Evolutionary conservation across 495 filamentous ascomycete species (phyloP).

Genomic region (Penicillium pancosmium): DNA sequence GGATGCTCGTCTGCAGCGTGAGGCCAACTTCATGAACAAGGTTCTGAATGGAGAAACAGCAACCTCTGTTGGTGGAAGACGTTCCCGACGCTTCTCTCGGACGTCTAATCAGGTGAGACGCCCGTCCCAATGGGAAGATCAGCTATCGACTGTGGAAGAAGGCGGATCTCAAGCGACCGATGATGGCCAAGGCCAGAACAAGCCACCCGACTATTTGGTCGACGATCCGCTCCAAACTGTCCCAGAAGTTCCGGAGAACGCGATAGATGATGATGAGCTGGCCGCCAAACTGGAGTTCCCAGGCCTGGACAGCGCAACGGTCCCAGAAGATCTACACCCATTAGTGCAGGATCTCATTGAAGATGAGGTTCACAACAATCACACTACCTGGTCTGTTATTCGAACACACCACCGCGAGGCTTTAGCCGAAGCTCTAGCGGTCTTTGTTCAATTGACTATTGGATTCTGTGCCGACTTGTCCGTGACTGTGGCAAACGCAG

Average conservation of each 20-base stretch:
- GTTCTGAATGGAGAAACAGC: slow-evolving; percentile 33
- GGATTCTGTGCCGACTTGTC: slow-evolving; percentile 53
- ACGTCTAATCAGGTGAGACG: slow-evolving; percentile 29
- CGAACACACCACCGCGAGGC: slow-evolving; percentile 53
- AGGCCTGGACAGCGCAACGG: slow-evolving; percentile 26
- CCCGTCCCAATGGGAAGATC: slow-evolving; percentile 27
- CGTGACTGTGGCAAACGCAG: slow-evolving; percentile 45
- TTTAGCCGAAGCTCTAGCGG: slow-evolving; percentile 54
- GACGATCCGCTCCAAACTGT: slow-evolving; percentile 26
- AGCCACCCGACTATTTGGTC: slow-evolving; percentile 14
- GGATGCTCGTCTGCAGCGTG: slow-evolving; percentile 46
- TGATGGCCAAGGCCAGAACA: slow-evolving; percentile 14
- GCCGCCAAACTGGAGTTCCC: slow-evolving; percentile 23
- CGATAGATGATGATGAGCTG: slow-evolving; percentile 7
- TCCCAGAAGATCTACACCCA: slow-evolving; percentile 45
- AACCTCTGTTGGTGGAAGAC: slow-evolving; percentile 14
- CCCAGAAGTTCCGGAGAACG: slow-evolving; percentile 19
- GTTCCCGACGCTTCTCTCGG: slow-evolving; percentile 29
- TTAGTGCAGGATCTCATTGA: slow-evolving; percentile 44
- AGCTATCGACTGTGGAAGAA: slow-evolving; percentile 34
- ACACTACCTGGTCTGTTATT: slow-evolving; percentile 56
- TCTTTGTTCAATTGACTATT: slow-evolving; percentile 45
- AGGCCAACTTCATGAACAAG: slow-evolving; percentile 44
- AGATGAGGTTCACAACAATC: slow-evolving; percentile 51
- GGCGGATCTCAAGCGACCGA: slow-evolving; percentile 18